Conservation (phyloP, 352 stramenopile species). For the Globisporangium cederbergense region DNA sequence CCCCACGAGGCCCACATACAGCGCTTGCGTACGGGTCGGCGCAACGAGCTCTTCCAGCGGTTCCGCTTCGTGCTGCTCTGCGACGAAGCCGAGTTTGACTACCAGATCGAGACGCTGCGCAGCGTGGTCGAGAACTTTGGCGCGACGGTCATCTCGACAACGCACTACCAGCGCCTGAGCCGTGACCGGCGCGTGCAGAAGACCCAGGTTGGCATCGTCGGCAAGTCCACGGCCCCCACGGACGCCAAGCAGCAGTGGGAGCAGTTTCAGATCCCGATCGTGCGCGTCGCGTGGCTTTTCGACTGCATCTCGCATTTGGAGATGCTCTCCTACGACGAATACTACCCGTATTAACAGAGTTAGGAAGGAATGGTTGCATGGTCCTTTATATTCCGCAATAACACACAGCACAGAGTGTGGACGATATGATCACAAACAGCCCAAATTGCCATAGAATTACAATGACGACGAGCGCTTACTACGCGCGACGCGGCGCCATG, state of each 20-base stretch:
- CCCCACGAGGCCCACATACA: conserved; percentile 61
- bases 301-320: conserved; percentile 86
- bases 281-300: conserved; percentile 85
- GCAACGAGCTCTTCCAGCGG: conserved; percentile 73
- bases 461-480: conserved; percentile 4
- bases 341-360: conserved; percentile 70
- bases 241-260: conserved; percentile 59
- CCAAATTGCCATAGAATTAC: neutral
- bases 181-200: conserved; percentile 24
- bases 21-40: conserved; percentile 39
- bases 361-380: neutral
- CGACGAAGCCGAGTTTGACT: conserved; percentile 66
- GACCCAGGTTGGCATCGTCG: conserved; percentile 67
- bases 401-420: conserved; percentile 4
- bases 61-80: conserved; percentile 80
- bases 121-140: conserved; percentile 70
- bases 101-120: conserved; percentile 59
- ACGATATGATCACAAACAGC: neutral
- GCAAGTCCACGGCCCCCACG: conserved; percentile 53
- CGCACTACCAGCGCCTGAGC: conserved; percentile 24
- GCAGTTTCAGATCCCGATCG: conserved; percentile 75
- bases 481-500: conserved; percentile 8
- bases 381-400: conserved; percentile 10
- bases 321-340: conserved; percentile 82
- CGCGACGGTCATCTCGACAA: conserved; percentile 35